phyloP scores from a whole-genome alignment of 2,329 filamentous ascomycete genomes.

The Hypoxylon sp. region DNA sequence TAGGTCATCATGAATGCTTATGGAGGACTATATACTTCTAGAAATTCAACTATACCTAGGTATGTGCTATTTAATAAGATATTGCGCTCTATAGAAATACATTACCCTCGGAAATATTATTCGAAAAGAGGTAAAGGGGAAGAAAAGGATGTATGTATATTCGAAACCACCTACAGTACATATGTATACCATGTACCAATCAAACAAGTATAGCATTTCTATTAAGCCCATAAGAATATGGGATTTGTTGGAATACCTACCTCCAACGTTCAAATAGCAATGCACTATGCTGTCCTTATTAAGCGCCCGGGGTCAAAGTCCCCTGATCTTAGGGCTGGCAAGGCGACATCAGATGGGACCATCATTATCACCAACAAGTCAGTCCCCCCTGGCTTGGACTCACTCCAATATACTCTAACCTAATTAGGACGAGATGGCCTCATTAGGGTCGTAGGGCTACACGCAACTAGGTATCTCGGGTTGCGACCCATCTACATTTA shows the following conservation, averaged over 20 bases:
- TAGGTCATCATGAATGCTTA: neutral
- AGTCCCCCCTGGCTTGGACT: neutral
- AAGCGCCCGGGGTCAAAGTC: conserved; percentile 17
- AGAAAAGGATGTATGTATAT: neutral
- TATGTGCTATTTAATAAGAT: neutral
- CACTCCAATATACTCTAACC: conserved; percentile 24
- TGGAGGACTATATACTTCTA: neutral
- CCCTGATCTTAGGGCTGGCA: conserved; percentile 35
- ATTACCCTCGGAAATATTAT: neutral
- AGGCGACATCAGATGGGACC: conserved; percentile 14
- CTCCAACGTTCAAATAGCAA: conserved; percentile 10
- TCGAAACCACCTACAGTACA: conserved; percentile 6
- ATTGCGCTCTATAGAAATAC: neutral
- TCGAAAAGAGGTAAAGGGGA: neutral
- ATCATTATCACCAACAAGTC: conserved; percentile 6
- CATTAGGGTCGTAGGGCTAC: conserved; percentile 25
- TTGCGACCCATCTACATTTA: conserved; percentile 16
- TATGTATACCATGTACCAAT: neutral
- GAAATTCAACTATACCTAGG: neutral
- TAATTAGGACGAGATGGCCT: conserved; percentile 16
- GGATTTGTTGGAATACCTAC: neutral
- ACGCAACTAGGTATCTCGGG: conserved; percentile 7
- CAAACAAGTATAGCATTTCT: conserved; percentile 2
- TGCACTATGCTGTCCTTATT: conserved; percentile 21
- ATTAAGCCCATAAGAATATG: neutral